Evolutionary conservation across 495 filamentous ascomycete species (phyloP).

Genomic region (Neurospora pannonica): DNA sequence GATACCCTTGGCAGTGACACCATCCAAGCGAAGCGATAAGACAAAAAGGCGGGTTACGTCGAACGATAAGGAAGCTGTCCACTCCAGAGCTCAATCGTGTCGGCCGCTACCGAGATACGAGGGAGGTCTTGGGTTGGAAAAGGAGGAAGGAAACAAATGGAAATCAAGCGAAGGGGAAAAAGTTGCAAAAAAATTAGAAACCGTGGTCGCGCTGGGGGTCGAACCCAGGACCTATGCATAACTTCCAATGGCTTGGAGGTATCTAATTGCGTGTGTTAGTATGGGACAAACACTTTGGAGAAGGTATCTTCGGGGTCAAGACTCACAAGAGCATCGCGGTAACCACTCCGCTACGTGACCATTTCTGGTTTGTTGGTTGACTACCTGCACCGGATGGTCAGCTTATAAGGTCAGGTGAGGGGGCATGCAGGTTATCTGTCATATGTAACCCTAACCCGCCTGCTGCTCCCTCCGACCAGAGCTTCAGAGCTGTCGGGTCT

Average conservation of each 20-base stretch:
- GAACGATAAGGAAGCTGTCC: not conserved
- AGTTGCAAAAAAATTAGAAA: not conserved
- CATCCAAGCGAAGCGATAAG: not conserved
- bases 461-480: not conserved
- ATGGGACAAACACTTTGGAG: not conserved
- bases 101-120: not conserved
- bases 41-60: not conserved
- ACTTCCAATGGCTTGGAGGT: not conserved
- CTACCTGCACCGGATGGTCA: not conserved
- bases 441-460: not conserved
- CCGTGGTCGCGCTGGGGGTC: not conserved
- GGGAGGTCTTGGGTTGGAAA: not conserved
- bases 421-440: not conserved
- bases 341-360: not conserved
- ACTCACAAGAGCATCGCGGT: not conserved
- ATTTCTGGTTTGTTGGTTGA: not conserved
- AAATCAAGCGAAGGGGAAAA: not conserved
- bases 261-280: conserved; percentile 1
- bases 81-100: not conserved
- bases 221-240: not conserved
- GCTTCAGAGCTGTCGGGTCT: not conserved
- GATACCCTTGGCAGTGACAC: not conserved
- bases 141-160: not conserved
- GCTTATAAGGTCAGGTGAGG: not conserved
- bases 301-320: not conserved